Evolutionary conservation across 768 basidiomycete species (phyloP).

Genomic region (Hygrophoropsis aurantiaca): DNA sequence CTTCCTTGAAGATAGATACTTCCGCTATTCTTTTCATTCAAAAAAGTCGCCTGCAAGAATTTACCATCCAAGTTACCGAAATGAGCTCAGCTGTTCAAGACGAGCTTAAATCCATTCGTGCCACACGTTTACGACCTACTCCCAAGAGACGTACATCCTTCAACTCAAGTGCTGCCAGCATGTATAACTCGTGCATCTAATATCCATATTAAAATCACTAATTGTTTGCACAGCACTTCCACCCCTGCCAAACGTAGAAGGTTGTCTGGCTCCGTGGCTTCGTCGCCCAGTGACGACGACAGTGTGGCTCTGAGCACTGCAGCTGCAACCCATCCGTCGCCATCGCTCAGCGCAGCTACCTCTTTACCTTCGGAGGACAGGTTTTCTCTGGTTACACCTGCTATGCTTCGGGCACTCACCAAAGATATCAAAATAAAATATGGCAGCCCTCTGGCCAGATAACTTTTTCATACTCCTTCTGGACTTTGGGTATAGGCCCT

Average conservation of each 20-base stretch:
- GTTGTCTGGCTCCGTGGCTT: slow-evolving; percentile 36
- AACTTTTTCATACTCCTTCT: too few relatives aligned
- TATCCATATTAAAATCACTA: slow-evolving; percentile 3
- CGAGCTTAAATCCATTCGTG: slow-evolving; percentile 38
- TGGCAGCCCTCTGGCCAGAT: slow-evolving; percentile 9
- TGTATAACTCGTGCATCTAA: slow-evolving; percentile 30
- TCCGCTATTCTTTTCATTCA: slow-evolving; percentile 10
- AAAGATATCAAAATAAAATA: slow-evolving; percentile 31
- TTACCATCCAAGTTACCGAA: slow-evolving; percentile 32
- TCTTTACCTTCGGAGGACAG: slow-evolving; percentile 35
- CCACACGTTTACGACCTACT: slow-evolving; percentile 42
- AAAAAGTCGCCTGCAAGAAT: slow-evolving; percentile 19
- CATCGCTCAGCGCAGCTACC: slow-evolving; percentile 48
- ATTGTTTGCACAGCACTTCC: slow-evolving; percentile 24
- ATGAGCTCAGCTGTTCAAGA: slow-evolving; percentile 33
- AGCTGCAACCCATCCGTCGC: slow-evolving; percentile 31
- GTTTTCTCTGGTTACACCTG: slow-evolving; percentile 49
- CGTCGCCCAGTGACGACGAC: slow-evolving; percentile 28
- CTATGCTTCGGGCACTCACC: slow-evolving; percentile 54
- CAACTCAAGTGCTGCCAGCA: slow-evolving; percentile 36
- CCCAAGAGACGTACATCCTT: slow-evolving; percentile 48
- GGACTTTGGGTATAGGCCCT: too few relatives aligned
- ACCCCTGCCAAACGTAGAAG: slow-evolving; percentile 42
- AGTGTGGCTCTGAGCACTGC: slow-evolving; percentile 17
- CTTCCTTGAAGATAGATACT: slow-evolving; percentile 8